Conservation (phyloP, 306 rosid species). For the Vicia sativa region DNA sequence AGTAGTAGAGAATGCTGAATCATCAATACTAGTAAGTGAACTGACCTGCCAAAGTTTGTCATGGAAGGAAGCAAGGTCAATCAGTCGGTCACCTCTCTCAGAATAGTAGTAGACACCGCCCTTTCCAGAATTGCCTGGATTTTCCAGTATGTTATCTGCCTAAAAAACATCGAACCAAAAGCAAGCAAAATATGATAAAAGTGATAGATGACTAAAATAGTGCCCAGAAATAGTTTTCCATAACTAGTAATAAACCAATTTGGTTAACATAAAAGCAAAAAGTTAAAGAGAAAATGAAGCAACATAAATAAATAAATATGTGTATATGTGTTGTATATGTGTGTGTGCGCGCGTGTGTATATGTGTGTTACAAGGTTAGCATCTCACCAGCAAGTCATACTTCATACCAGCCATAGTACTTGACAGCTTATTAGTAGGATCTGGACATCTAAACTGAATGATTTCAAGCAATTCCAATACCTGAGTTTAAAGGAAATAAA, state of each 20-base stretch:
- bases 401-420: conserved; percentile 65
- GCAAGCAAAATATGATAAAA: conserved; percentile 15
- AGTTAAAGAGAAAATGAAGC: not conserved
- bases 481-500: conserved; percentile 47
- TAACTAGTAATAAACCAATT: conserved; percentile 2
- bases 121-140: conserved; percentile 77
- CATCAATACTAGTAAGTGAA: conserved; percentile 31
- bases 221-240: conserved; percentile 13
- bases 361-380: conserved; percentile 22
- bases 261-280: not conserved
- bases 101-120: conserved; percentile 90
- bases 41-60: conserved; percentile 96
- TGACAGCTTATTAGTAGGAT: conserved; percentile 61
- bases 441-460: conserved; percentile 87
- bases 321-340: too few relatives aligned
- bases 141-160: conserved; percentile 77
- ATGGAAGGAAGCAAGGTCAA: conserved; percentile 80
- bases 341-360: too few relatives aligned
- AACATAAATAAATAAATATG: not conserved
- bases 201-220: conserved; percentile 24
- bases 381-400: conserved; percentile 72
- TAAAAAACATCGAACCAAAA: conserved; percentile 39
- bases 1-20: conserved; percentile 19
- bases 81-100: conserved; percentile 93
- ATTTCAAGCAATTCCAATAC: conserved; percentile 94